Base-by-base conservation (phyloP, 768 basidiomycete genomes). In the Agaricus subrufescens region DNA sequence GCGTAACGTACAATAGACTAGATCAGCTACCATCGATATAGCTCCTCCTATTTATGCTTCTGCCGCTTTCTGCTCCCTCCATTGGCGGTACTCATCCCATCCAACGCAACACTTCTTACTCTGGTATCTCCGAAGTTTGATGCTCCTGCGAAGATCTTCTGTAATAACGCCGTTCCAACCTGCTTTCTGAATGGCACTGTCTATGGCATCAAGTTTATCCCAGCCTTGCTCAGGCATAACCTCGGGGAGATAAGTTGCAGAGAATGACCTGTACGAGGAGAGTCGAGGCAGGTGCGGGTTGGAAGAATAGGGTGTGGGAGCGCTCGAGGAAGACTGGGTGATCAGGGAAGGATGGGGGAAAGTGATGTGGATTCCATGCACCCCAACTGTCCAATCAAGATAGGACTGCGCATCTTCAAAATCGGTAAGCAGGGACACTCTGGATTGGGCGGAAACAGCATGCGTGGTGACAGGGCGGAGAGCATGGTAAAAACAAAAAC, bases 201-300 rank as follows among this genome's bases (percentile, higher is more conserved):
- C 87, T 39, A 99, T 73, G 6, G 96, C 87, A 69, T 97, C 90
- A 56, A 87, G 74, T 79, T 89, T 89, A 59, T 86, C 83, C 97
- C 97, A 99, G 6, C 92, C 94, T 70, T 98, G 96, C 38, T 93
- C 91, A 0, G 87, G 82, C 43, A 91, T 88, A 57, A 99, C 89
- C 53, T 98, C 87, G 4, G 97, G 97, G 10, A 99, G 80, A 71
- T 95, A 99, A 0, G 92, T 94, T 7, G 95, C 94, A 10, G 85
- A 81, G 63, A 95, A 85, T 1, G 79, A 75, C 60, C 82, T 82
- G 66, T 75, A 84, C 59, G 76, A 79, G 37, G 73, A 75, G 27
- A 79, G 65, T 56, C 71, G 80, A 3, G 80, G 85, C 57, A 89
- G 71, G 61, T 78, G 81, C 5, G 78, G 66, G 7, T 85, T 78